phyloP scores from a whole-genome alignment of 176 grass and related monocot species.

The Panicum miliaceum region DNA sequence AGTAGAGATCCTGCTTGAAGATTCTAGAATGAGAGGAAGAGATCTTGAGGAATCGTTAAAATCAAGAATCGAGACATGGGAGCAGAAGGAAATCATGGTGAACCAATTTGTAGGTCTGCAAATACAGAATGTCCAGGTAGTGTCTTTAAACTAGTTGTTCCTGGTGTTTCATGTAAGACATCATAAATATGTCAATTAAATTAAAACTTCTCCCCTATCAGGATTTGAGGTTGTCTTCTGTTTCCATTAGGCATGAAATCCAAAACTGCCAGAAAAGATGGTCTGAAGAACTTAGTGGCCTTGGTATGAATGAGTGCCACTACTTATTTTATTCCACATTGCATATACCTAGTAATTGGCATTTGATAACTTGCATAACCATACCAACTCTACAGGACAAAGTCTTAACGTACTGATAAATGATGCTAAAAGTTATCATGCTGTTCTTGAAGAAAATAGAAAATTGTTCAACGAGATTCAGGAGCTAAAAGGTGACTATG shows the following conservation, averaged over 20 bases:
- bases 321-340: constrained; percentile 18
- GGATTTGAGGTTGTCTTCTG: constrained; percentile 77
- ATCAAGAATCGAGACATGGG: constrained; percentile 54
- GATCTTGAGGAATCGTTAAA: constrained; percentile 51
- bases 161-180: constrained; percentile 1
- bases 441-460: constrained; percentile 75
- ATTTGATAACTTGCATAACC: constrained; percentile 31
- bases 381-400: constrained; percentile 40
- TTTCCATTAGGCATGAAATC: constrained; percentile 73
- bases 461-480: constrained; percentile 82
- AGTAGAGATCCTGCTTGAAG: constrained; percentile 49
- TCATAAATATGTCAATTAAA: constrained; percentile 30
- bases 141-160: constrained; percentile 1
- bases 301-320: constrained; percentile 49
- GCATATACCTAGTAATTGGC: neutral
- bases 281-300: constrained; percentile 60
- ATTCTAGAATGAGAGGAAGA: constrained; percentile 48
- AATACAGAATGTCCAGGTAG: constrained; percentile 58
- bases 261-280: constrained; percentile 57
- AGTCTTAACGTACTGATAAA: constrained; percentile 55
- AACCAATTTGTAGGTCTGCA: constrained; percentile 52
- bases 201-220: constrained; percentile 51
- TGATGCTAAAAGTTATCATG: constrained; percentile 68
- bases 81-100: constrained; percentile 41
- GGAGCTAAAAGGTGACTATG: constrained; percentile 82